Conservation (phyloP, 2,329 filamentous ascomycete species). For the Arthrinium phaeospermum region DNA sequence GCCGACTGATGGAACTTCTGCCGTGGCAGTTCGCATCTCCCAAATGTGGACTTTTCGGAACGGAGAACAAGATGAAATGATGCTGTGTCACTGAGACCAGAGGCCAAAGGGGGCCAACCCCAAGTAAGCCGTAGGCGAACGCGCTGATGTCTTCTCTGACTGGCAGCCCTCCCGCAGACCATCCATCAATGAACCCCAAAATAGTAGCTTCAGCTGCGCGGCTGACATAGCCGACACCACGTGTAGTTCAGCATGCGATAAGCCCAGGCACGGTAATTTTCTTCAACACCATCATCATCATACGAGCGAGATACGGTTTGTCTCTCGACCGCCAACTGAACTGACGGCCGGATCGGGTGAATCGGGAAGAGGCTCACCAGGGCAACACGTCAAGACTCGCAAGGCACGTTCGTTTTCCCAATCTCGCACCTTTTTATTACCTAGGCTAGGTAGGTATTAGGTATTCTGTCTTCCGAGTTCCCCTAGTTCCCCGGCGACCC, state of each 20-base stretch:
- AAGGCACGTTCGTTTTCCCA: conserved; percentile 11
- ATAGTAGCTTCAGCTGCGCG: conserved; percentile 10
- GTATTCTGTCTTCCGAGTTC: conserved; percentile 34
- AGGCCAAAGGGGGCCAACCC: neutral
- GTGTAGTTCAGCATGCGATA: neutral
- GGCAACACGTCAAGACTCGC: neutral
- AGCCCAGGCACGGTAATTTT: neutral
- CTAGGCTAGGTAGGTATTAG: no score
- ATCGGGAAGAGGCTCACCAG: neutral
- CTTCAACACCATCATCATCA: neutral
- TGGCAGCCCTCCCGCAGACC: conserved; percentile 5
- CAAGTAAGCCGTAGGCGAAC: neutral
- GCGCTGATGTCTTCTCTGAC: neutral
- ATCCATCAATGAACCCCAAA: conserved; percentile 2
- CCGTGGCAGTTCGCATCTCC: neutral
- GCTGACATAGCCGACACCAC: neutral
- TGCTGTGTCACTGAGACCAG: neutral
- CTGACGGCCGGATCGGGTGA: neutral
- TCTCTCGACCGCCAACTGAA: neutral
- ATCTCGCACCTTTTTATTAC: conserved; percentile 14
- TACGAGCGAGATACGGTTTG: neutral
- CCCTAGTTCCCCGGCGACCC: conserved; percentile 36
- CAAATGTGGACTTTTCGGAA: conserved; percentile 3
- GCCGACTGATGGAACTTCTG: neutral
- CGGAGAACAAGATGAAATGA: neutral